Conservation (phyloP, 768 basidiomycete genomes). For the Mycena kentingensis region DNA sequence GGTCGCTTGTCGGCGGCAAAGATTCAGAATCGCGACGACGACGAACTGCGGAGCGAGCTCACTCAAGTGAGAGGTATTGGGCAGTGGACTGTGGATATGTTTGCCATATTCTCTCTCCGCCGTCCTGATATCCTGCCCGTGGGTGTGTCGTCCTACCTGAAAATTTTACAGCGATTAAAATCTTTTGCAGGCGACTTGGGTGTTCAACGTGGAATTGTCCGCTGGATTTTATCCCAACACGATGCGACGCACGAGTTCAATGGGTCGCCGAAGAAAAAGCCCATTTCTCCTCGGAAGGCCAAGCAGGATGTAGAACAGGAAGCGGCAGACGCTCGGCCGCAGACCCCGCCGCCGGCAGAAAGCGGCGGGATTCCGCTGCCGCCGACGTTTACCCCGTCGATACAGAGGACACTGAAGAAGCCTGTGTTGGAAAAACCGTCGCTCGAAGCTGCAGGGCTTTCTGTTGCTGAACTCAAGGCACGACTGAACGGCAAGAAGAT, state of each 20-base stretch:
- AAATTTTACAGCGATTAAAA: slow-evolving; percentile 7
- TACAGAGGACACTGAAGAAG: slow-evolving; percentile 54
- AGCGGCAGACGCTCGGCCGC: slow-evolving; percentile 6
- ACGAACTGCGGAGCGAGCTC: slow-evolving; percentile 72
- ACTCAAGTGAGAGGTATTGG: slow-evolving; percentile 82
- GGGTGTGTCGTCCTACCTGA: slow-evolving; percentile 42
- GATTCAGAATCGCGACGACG: slow-evolving; percentile 70
- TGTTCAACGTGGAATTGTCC: slow-evolving; percentile 71
- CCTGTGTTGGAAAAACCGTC: slow-evolving; percentile 24
- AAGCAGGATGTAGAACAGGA: slow-evolving; percentile 9
- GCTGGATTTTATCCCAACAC: slow-evolving; percentile 70
- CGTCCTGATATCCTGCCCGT: slow-evolving; percentile 80
- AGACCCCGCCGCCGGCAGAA: slow-evolving; percentile 21
- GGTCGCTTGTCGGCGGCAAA: slow-evolving; percentile 72
- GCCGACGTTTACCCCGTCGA: slow-evolving; percentile 67
- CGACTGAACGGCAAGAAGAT: slow-evolving; percentile 70
- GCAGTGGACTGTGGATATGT: slow-evolving; percentile 85
- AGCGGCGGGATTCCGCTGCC: slow-evolving; percentile 46
- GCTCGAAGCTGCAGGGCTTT: slow-evolving; percentile 57
- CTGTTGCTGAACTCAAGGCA: slow-evolving; percentile 55
- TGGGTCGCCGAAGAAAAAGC: slow-evolving; percentile 52
- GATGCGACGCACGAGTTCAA: slow-evolving; percentile 49
- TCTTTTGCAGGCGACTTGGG: slow-evolving; percentile 70
- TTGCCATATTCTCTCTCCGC: slow-evolving; percentile 83
- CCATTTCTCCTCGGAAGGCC: slow-evolving; percentile 16